Evolutionary conservation across 805 yeast species (phyloP).

Genomic region (Candida gorgasii): DNA sequence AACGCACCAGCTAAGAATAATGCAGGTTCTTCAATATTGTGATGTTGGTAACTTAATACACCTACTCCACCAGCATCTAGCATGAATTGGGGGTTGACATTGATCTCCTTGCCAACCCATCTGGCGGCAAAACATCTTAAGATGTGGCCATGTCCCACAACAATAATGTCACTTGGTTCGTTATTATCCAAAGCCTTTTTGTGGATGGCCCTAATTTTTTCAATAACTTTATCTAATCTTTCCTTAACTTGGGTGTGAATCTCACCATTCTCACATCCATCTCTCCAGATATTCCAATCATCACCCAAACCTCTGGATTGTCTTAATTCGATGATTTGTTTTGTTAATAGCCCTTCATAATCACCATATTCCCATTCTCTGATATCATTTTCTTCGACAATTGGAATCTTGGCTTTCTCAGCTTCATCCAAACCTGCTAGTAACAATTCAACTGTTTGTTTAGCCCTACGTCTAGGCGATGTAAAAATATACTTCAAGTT

Average conservation of each 20-base stretch:
- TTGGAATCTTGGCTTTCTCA: conserved; percentile 41
- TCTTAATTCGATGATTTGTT: conserved; percentile 64
- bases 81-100: conserved; percentile 73
- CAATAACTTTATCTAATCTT: conserved; percentile 72
- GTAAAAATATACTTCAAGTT: conserved; percentile 64
- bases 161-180: conserved; percentile 68
- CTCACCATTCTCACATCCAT: conserved; percentile 95
- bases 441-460: conserved; percentile 68
- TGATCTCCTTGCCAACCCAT: conserved; percentile 70
- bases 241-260: conserved; percentile 60
- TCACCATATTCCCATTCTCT: conserved; percentile 98
- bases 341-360: conserved; percentile 81
- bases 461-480: conserved; percentile 83
- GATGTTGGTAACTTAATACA: conserved; percentile 86
- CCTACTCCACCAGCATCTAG: conserved; percentile 96
- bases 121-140: conserved; percentile 85
- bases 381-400: conserved; percentile 62
- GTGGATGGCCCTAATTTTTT: conserved; percentile 63
- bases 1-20: conserved; percentile 82
- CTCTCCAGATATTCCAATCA: conserved; percentile 82
- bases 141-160: conserved; percentile 93
- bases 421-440: conserved; percentile 49
- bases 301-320: conserved; percentile 29
- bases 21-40: conserved; percentile 84
- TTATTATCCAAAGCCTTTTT: conserved; percentile 48